A percentile compares a stretch with the other conserved stretches of the same genome.
phyloP scores from a whole-genome alignment of 345 rosid species.

The Moringa oleifera region DNA sequence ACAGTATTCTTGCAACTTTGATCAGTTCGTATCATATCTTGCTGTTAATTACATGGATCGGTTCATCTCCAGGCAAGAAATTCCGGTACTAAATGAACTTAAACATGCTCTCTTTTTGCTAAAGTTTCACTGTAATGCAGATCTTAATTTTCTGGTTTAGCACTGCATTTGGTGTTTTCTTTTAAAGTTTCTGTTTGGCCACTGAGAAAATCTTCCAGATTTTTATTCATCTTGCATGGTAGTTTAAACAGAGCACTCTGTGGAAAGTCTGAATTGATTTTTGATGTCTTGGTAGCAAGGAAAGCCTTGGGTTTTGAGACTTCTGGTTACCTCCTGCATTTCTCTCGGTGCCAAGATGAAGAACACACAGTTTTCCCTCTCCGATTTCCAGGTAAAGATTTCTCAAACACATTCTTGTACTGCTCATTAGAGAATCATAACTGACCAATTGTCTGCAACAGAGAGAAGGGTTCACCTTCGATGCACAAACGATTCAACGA shows the following conservation, averaged over 20 bases:
- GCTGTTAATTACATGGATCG: constrained; percentile 53
- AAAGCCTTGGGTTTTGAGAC: constrained; percentile 39
- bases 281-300: constrained; percentile 35
- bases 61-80: constrained; percentile 34
- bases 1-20: constrained; percentile 27
- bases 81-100: constrained; percentile 22
- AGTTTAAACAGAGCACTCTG: too few relatives aligned
- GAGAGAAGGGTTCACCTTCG: constrained; percentile 30
- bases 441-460: constrained; percentile 15
- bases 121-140: neutral
- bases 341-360: constrained; percentile 52
- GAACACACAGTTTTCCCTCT: constrained; percentile 19
- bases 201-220: neutral
- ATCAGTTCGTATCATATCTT: constrained; percentile 30
- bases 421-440: too few relatives aligned
- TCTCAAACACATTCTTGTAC: constrained; percentile 1
- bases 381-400: constrained; percentile 30
- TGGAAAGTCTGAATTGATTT: too few relatives aligned
- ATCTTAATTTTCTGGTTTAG: neutral
- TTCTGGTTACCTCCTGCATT: constrained; percentile 35
- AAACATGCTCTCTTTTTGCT: neutral
- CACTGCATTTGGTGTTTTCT: too few relatives aligned
- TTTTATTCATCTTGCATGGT: too few relatives aligned
- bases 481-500: constrained; percentile 34
- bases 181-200: neutral